Evolutionary conservation across 352 stramenopile species (phyloP), one percentile per base, ranked within the genome.

Genomic region (Thraustotheca clavata): DNA sequence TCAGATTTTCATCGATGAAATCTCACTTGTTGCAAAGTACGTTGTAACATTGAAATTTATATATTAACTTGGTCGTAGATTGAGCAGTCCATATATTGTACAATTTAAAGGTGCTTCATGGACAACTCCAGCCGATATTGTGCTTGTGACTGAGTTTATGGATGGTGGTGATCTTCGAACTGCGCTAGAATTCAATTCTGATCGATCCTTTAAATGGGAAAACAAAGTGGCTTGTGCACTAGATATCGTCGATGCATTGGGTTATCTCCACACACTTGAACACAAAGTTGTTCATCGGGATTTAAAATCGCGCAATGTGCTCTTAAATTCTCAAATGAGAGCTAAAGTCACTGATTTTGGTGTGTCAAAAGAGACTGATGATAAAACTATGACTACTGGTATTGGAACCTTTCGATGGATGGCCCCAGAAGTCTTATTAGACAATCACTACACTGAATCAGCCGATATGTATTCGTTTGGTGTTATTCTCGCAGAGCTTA

Each of bases 81-180:
- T 62, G 27, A 39, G 49, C 22, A 49, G 52, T 26, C 52, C 52
- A 26, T 62, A 43, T 14, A 33, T 62, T n/a, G 52, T 62, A 9
- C 1, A 16, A 18, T 73, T 84, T 26, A 48, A 84, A 3, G 77
- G 77, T 6, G 75, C 83, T 11, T 67, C 75, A 29, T 87, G 77
- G 77, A 71, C 78, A 35, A 72, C 73, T 16, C 73, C 80, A 1
- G 70, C 38, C 4, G 76, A 85, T 49, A 59, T 83, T 2, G 75
- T 76, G 20, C 69, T 68, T 11, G 43, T 82, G 0, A 49, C 65
- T 5, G 76, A 83, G 54, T 83, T 71, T 47, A 75, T 85, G 71
- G 61, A 75, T 14, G 66, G 69, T 43, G 74, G 76, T 22, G 71
- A 87, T 32, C 60, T 83, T 24, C 73, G 72, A 8, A 69, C 38